Base-by-base conservation (phyloP, 768 basidiomycete species). In the Lactarius pseudohatsudake region DNA sequence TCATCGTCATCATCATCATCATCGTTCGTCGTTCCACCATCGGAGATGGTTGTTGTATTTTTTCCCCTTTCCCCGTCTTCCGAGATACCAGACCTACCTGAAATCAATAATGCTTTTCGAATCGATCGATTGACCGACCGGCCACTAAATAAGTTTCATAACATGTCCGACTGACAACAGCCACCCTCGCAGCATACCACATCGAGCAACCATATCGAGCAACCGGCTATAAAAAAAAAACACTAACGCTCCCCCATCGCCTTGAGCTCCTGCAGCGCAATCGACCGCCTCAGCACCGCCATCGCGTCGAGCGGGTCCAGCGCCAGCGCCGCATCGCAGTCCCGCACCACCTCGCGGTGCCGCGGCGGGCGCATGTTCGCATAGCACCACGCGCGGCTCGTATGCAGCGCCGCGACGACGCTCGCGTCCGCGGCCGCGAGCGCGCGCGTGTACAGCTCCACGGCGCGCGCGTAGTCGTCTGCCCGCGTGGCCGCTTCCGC, bases 341-440 rank as follows among this genome's bases (percentile, higher is more conserved):
- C 96, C 59, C 81, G 79, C 22, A 98, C 84, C 64, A 94, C 95
- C 28, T 84, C 82, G 10, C 94, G 91, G 75, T 88, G 81, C 72
- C 93, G 82, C 59, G 94, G 91, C 7, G 94, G 94, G 15, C 81
- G 77, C 82, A 95, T 87, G 81, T 96, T 94, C 76, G 95, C 85
- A 77, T 95, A 96, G 77, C 96, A 98, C 70, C 96, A 96, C 54
- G 96, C 96, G 61, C 96, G 89, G 77, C 98, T 98, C 77, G 91
- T 92, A 84, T 87, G 96, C 79, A 90, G 98, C 22, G 22, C 11
- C n/a, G 47, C 47, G 22, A 26, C 11, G 22, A 15, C 11, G 47
- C 97, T 92, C 30, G 16, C 7, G 8, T 57, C 55, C 7, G 96
- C 80, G 15, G 90, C 81, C 47, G 83, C 80, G 69, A 93, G 91